These are phyloP conservation scores for Pyrenophora graminea DNA, from an alignment of 2,329 filamentous ascomycete species.

Conservation along the genomic window DNA sequence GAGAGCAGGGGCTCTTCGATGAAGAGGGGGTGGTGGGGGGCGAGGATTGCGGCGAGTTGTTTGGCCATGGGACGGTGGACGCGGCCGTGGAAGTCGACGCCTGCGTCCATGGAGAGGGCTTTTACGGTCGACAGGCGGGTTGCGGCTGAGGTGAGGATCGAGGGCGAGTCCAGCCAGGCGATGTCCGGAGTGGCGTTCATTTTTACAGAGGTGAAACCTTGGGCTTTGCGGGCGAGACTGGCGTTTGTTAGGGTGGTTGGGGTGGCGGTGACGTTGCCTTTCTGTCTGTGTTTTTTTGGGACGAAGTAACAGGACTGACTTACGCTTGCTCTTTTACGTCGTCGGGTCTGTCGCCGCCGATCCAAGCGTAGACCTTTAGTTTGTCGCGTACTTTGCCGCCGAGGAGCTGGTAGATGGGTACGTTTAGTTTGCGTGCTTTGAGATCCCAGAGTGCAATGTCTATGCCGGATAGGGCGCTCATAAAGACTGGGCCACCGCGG, in stretches of 20 bases:
- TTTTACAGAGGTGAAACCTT: constrained; percentile 71
- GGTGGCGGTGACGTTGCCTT: too few species aligned
- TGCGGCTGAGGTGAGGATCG: constrained; percentile 64
- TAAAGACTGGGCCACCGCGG: constrained; percentile 76
- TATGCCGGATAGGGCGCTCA: constrained; percentile 76
- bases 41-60: constrained; percentile 69
- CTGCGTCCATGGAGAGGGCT: constrained; percentile 70
- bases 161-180: constrained; percentile 75
- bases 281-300: too few species aligned
- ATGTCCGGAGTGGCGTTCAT: constrained; percentile 81
- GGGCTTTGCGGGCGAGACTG: constrained; percentile 60
- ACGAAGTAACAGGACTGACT: constrained; percentile 20
- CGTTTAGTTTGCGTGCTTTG: constrained; percentile 66
- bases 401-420: constrained; percentile 73
- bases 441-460: constrained; percentile 83
- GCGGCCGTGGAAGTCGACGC: constrained; percentile 77
- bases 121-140: constrained; percentile 72
- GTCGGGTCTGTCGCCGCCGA: constrained; percentile 71
- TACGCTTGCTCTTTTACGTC: constrained; percentile 69
- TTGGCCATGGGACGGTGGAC: constrained; percentile 82
- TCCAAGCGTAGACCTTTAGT: constrained; percentile 76
- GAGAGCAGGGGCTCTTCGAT: constrained; percentile 75
- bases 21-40: constrained; percentile 72
- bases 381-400: constrained; percentile 74
- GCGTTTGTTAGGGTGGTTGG: too few species aligned